These are phyloP conservation scores for Cytospora piceicola DNA, from an alignment of 2,329 filamentous ascomycete species.

Conservation along the genomic window DNA sequence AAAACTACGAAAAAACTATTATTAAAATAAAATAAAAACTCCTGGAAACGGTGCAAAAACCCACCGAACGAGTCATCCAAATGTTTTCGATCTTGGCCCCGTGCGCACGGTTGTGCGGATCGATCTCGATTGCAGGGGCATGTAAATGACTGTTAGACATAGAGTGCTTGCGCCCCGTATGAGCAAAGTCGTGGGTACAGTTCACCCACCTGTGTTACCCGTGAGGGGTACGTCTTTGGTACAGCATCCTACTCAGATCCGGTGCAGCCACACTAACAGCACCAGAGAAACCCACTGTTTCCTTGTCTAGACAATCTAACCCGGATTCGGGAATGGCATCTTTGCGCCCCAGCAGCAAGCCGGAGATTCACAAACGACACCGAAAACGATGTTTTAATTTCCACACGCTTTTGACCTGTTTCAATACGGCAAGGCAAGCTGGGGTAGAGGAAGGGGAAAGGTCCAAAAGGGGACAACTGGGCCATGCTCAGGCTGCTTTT, in stretches of 20 bases:
- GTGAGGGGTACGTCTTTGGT: neutral
- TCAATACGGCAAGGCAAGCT: neutral
- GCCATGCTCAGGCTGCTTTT: too few species aligned
- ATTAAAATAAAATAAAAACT: too few species aligned
- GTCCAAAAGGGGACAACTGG: too few species aligned
- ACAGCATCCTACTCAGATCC: neutral
- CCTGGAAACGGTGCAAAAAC: too few species aligned
- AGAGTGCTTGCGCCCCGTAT: neutral
- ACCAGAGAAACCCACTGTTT: neutral
- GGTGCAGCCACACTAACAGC: slow-evolving; percentile 9
- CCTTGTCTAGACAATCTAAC: neutral
- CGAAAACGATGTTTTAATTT: neutral
- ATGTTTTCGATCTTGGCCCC: slow-evolving; percentile 20
- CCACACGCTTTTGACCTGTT: neutral
- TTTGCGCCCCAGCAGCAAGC: neutral
- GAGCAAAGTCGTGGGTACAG: neutral
- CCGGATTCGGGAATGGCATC: neutral
- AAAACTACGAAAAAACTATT: too few species aligned
- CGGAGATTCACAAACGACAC: neutral
- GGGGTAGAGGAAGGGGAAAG: neutral
- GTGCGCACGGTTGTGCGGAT: slow-evolving; percentile 10
- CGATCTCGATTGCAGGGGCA: slow-evolving; percentile 24
- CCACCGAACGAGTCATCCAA: neutral
- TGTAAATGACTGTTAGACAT: neutral
- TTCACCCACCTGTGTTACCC: neutral